These are phyloP conservation scores for Cokeromyces recurvatus DNA, from an alignment of 371 early-diverging fungal genomes.

Conservation along the genomic window DNA sequence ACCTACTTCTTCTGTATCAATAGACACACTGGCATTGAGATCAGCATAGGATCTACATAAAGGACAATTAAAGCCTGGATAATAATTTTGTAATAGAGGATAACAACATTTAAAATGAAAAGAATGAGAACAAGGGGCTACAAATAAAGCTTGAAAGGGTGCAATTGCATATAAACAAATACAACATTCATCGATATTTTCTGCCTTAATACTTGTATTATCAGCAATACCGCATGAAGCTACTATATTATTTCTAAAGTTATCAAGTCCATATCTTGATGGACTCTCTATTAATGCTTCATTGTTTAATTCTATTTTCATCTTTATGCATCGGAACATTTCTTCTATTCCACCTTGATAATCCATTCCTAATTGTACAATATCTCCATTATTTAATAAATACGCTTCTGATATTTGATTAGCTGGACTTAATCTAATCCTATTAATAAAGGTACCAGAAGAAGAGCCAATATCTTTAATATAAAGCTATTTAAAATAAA, in stretches of 20 bases:
- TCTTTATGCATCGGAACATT: constrained; percentile 12
- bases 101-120: constrained; percentile 90
- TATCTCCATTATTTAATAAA: constrained; percentile 72
- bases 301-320: constrained; percentile 10
- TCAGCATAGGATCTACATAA: constrained; percentile 89
- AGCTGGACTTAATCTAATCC: constrained; percentile 72
- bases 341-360: constrained; percentile 68
- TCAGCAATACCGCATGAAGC: too few species aligned
- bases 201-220: background rate
- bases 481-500: constrained; percentile 59
- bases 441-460: constrained; percentile 88
- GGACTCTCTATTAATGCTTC: too few species aligned
- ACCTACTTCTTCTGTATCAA: constrained; percentile 53
- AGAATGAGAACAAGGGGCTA: constrained; percentile 90
- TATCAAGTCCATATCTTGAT: constrained; percentile 15
- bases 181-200: constrained; percentile 73
- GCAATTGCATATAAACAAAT: constrained; percentile 87
- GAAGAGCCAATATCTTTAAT: constrained; percentile 82
- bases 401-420: constrained; percentile 70
- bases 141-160: constrained; percentile 86
- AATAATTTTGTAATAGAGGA: constrained; percentile 44
- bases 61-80: constrained; percentile 85
- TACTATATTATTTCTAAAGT: constrained; percentile 35
- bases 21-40: constrained; percentile 65
- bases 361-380: constrained; percentile 81